A percentile compares a stretch with the other conserved stretches of the same genome.
phyloP scores from a whole-genome alignment of 495 filamentous ascomycete species.

The Penicillium longicatenatum region DNA sequence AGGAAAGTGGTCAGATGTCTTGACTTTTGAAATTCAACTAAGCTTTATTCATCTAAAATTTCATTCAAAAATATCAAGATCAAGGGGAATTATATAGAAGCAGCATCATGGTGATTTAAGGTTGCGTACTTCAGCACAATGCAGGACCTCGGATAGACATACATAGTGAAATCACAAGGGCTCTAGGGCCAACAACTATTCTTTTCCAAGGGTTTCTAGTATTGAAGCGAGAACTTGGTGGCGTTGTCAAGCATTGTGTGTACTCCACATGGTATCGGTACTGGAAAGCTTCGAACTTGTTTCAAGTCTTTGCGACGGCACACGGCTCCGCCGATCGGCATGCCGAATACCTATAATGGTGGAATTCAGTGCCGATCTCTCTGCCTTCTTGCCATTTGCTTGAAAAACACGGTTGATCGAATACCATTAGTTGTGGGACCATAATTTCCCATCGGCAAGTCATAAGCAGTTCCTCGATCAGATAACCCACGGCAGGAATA shows the following conservation, averaged over 20 bases:
- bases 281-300: constrained; percentile 1
- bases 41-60: no score
- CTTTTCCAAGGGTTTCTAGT: no score
- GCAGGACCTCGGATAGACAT: no score
- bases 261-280: background rate
- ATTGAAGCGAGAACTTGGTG: no score
- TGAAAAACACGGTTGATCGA: background rate
- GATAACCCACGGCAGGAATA: background rate
- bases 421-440: background rate
- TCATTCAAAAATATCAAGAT: no score
- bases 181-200: no score
- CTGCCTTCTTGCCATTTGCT: background rate
- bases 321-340: background rate
- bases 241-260: background rate
- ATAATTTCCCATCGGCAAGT: background rate
- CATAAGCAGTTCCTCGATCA: background rate
- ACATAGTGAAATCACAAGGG: no score
- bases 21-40: no score
- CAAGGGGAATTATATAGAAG: no score
- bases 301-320: constrained; percentile 2
- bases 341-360: background rate
- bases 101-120: no score
- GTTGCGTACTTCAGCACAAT: no score
- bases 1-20: background rate
- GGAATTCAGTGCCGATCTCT: background rate